phyloP scores from a whole-genome alignment of 2,329 filamentous ascomycete species.

The Xylariaceae sp. region DNA sequence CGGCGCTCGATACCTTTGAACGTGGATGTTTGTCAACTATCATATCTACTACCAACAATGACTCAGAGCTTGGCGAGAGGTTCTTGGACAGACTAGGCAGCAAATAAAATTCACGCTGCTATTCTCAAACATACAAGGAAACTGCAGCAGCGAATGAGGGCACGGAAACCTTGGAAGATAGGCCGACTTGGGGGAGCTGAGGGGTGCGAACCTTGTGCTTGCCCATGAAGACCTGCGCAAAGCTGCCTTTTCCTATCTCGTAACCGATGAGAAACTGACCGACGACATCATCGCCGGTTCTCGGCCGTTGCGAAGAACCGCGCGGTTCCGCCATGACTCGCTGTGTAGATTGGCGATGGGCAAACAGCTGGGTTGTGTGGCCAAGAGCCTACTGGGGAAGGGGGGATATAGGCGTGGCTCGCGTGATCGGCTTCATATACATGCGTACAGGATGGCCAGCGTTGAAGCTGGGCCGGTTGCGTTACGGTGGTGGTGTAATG shows the following conservation, averaged over 20 bases:
- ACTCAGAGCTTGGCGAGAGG: not conserved
- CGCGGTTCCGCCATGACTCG: constrained; percentile 32
- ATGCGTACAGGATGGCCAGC: constrained; percentile 21
- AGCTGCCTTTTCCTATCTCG: constrained; percentile 96
- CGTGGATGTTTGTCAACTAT: constrained; percentile 19
- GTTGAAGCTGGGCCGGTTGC: constrained; percentile 19
- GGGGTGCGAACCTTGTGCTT: constrained; percentile 65
- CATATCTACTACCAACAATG: not conserved
- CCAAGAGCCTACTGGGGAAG: constrained; percentile 31
- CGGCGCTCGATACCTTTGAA: constrained; percentile 65
- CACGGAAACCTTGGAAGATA: constrained; percentile 4
- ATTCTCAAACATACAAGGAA: constrained; percentile 6
- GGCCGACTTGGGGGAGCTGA: constrained; percentile 4
- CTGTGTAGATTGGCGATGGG: constrained; percentile 30
- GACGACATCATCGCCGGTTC: constrained; percentile 41
- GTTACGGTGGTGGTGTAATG: not conserved
- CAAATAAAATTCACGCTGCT: constrained; percentile 1
- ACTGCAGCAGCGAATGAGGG: constrained; percentile 10
- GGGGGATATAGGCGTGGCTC: constrained; percentile 24
- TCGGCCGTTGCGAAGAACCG: constrained; percentile 32
- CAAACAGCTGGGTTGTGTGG: constrained; percentile 31
- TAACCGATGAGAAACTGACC: constrained; percentile 77
- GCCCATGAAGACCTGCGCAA: constrained; percentile 89
- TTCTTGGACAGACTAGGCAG: not conserved
- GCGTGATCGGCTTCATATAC: constrained; percentile 30